Percentiles rank a stretch among this genome's conserved stretches.
These are phyloP conservation scores for Phycomyces blakesleeanus DNA, from an alignment of 192 early-diverging fungal species.

Conservation along the genomic window DNA sequence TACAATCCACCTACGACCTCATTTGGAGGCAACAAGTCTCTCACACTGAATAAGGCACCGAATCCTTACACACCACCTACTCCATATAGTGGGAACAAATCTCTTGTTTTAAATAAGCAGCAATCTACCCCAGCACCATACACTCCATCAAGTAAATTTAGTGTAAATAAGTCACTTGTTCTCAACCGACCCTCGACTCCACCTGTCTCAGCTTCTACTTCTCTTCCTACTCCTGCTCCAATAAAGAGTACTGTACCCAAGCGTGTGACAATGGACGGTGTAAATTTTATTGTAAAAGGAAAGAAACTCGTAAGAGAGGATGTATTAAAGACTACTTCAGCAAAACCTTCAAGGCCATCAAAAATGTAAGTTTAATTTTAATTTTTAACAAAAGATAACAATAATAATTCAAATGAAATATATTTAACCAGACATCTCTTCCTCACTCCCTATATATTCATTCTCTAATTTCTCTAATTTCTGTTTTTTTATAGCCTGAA, in stretches of 20 bases:
- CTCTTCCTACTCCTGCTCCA: not conserved
- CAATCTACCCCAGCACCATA: not conserved
- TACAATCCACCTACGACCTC: not conserved
- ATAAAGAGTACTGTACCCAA: not conserved
- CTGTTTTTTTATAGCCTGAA: not conserved
- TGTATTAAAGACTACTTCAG: not conserved
- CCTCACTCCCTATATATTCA: too few species aligned
- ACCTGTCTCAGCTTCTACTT: not conserved
- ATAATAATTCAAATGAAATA: not conserved
- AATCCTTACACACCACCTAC: not conserved
- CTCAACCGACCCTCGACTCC: not conserved
- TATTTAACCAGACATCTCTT: not conserved
- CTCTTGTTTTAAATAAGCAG: not conserved
- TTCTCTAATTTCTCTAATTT: too few species aligned
- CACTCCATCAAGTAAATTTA: not conserved
- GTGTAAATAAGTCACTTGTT: not conserved
- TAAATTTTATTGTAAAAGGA: conserved; percentile 24
- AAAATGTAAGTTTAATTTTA: conserved; percentile 13
- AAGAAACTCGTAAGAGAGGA: conserved; percentile 25
- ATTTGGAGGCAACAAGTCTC: not conserved
- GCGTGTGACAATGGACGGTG: conserved; percentile 20
- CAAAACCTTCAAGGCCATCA: not conserved
- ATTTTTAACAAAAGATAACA: too few species aligned
- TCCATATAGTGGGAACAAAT: not conserved
- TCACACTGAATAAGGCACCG: not conserved